These are phyloP conservation scores for Aspergillus luchuensis DNA, from an alignment of 2,329 filamentous ascomycete species.

Conservation along the genomic window DNA sequence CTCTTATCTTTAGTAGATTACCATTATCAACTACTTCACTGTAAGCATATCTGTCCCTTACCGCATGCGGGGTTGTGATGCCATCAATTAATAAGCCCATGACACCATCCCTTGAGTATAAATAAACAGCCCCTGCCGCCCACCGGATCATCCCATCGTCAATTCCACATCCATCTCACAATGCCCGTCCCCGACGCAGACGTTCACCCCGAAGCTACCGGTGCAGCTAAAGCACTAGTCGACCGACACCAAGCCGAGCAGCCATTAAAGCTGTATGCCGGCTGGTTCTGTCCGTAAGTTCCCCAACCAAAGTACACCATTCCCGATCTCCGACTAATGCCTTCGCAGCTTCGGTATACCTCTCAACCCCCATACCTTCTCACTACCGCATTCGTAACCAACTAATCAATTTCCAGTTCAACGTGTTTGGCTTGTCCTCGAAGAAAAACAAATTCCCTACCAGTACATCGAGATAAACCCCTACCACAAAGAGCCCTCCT, in stretches of 20 bases:
- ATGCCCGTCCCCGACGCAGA: slow-evolving; percentile 38
- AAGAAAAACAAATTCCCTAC: slow-evolving; percentile 72
- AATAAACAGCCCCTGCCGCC: background rate
- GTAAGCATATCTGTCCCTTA: background rate
- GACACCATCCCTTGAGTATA: slow-evolving; percentile 12
- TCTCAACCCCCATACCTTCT: background rate
- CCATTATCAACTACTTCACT: background rate
- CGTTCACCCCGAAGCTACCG: slow-evolving; percentile 49
- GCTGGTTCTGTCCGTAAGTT: slow-evolving; percentile 68
- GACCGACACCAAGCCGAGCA: slow-evolving; percentile 36
- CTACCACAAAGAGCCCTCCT: slow-evolving; percentile 69
- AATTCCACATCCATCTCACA: slow-evolving; percentile 17
- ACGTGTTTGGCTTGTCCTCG: slow-evolving; percentile 70
- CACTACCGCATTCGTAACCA: slow-evolving; percentile 7
- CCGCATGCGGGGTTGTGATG: slow-evolving; percentile 1
- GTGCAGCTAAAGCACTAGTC: slow-evolving; percentile 44
- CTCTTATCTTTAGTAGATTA: background rate
- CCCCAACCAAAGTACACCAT: background rate
- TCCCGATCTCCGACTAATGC: background rate
- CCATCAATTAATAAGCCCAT: slow-evolving; percentile 13
- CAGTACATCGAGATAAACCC: slow-evolving; percentile 79
- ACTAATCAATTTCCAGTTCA: slow-evolving; percentile 52
- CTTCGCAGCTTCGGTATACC: slow-evolving; percentile 37
- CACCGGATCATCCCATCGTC: background rate
- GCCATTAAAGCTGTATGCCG: slow-evolving; percentile 65